Conservation (phyloP, 108 stramenopile genomes). For the Mediolabrus comicus region DNA sequence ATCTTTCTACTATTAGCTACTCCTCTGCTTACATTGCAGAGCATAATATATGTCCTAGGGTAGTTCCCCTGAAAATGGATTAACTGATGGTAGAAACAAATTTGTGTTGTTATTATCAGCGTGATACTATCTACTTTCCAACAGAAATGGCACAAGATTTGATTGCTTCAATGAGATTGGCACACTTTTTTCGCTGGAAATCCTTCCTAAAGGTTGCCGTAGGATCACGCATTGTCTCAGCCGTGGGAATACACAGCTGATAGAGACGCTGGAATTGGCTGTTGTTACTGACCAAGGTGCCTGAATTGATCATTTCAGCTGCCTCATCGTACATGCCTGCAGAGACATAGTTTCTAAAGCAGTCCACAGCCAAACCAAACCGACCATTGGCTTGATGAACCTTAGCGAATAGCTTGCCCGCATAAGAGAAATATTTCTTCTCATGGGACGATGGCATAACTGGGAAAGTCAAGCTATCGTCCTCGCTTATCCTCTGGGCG, state of each 20-base stretch:
- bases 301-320: constrained; percentile 4
- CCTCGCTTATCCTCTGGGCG: constrained; percentile 2
- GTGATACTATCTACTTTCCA: too few species aligned
- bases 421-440: constrained; percentile 33
- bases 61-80: too few species aligned
- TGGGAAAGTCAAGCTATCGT: not conserved
- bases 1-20: too few species aligned
- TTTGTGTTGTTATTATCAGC: too few species aligned
- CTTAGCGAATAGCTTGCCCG: constrained; percentile 22
- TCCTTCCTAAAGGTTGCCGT: constrained; percentile 5
- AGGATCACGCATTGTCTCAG: constrained; percentile 6
- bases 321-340: constrained; percentile 22
- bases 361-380: constrained; percentile 3
- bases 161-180: not conserved
- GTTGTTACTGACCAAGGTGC: constrained; percentile 1
- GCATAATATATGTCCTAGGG: too few species aligned
- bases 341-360: constrained; percentile 28
- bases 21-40: too few species aligned
- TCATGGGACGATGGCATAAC: constrained; percentile 19
- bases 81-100: too few species aligned
- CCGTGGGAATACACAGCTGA: not conserved
- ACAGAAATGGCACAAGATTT: not conserved
- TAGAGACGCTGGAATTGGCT: constrained; percentile 9
- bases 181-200: not conserved
- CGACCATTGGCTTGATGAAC: not conserved